These are phyloP conservation scores for Pascua guehoae DNA, from an alignment of 1,284 basidiomycete genomes.

Conservation along the genomic window DNA sequence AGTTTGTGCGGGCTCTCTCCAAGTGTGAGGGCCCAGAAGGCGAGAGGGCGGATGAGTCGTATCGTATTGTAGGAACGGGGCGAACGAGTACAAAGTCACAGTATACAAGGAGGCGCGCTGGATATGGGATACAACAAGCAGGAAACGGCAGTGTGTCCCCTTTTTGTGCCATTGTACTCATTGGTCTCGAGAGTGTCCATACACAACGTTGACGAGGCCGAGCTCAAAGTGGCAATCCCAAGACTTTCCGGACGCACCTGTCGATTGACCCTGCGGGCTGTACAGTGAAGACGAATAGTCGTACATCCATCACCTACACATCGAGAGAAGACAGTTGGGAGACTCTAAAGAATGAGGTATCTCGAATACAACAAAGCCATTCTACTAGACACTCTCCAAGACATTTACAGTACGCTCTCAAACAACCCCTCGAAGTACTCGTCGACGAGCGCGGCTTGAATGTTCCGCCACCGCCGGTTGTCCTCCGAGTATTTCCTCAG, in stretches of 20 bases:
- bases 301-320: background rate
- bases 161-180: no score
- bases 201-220: background rate
- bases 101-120: no score
- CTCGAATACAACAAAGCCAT: background rate
- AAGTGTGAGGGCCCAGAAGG: no score
- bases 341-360: background rate
- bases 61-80: no score
- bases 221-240: background rate
- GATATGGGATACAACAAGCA: no score
- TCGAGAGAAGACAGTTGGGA: background rate
- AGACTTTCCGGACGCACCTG: background rate
- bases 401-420: background rate
- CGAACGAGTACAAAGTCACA: no score
- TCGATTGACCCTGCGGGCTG: background rate
- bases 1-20: no score
- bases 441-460: background rate
- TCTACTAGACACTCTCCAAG: no score
- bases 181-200: no score
- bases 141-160: no score
- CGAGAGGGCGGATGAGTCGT: no score
- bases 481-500: background rate
- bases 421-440: constrained; percentile 1
- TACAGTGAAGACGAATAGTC: background rate
- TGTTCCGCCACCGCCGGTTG: background rate